A percentile compares a stretch with the other conserved stretches of the same genome.
These are phyloP conservation scores for Centrapalus pauciflorus DNA, from an alignment of 129 eudicot species.

Conservation along the genomic window DNA sequence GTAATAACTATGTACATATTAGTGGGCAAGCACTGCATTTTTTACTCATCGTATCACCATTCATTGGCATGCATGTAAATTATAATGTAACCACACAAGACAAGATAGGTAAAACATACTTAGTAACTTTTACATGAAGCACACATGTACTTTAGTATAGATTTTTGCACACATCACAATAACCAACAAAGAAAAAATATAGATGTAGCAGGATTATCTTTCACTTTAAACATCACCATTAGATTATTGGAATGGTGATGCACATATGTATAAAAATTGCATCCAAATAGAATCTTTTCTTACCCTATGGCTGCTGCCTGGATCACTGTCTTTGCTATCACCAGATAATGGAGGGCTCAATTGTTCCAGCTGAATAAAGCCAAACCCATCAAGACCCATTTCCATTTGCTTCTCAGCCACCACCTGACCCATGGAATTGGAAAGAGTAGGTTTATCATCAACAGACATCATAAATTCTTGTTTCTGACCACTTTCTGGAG, in stretches of 20 bases:
- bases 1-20: not conserved
- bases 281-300: constrained; percentile 1
- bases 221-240: not conserved
- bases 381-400: constrained; percentile 20
- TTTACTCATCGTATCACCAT: not conserved
- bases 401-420: constrained; percentile 5
- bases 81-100: not conserved
- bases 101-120: not conserved
- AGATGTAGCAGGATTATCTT: too few species aligned
- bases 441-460: not conserved
- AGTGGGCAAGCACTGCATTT: not conserved
- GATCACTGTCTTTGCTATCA: constrained; percentile 41
- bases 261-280: not conserved
- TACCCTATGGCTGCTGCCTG: constrained; percentile 37
- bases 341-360: constrained; percentile 45
- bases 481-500: constrained; percentile 11
- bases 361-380: constrained; percentile 35
- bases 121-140: not conserved
- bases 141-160: not conserved
- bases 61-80: not conserved
- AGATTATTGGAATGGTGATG: not conserved
- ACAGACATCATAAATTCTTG: constrained; percentile 12
- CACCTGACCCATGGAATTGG: not conserved
- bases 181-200: not conserved
- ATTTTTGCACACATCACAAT: not conserved